These are phyloP conservation scores for Dictyostelium citrinum DNA, from an alignment of 78 protist species.

Conservation along the genomic window DNA sequence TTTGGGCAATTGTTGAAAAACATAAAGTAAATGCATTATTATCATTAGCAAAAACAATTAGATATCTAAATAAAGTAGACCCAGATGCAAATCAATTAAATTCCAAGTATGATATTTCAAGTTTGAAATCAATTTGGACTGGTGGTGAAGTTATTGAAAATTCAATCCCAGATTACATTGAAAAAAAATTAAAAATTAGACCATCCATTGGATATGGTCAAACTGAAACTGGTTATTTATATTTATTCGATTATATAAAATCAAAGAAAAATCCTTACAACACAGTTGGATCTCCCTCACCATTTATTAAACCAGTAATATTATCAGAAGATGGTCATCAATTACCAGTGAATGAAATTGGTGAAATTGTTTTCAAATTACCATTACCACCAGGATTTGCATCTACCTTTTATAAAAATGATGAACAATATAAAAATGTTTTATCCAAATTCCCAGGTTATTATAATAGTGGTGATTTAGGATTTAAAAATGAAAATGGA, in stretches of 20 bases:
- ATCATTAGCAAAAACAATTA: neutral
- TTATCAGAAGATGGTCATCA: neutral
- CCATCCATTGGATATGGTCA: slow-evolving; percentile 89
- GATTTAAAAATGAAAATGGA: slow-evolving; percentile 55
- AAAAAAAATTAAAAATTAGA: slow-evolving; percentile 55
- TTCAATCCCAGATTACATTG: neutral
- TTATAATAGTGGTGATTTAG: slow-evolving; percentile 88
- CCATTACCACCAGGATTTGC: slow-evolving; percentile 88
- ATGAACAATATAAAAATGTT: slow-evolving; percentile 33
- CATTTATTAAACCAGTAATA: neutral
- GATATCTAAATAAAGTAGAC: neutral
- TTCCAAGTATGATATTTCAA: neutral
- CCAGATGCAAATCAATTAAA: neutral
- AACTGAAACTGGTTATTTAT: slow-evolving; percentile 83
- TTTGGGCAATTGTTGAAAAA: slow-evolving; percentile 56
- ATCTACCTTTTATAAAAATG: slow-evolving; percentile 41
- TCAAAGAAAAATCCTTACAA: neutral
- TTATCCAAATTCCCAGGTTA: slow-evolving; percentile 30
- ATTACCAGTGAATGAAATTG: slow-evolving; percentile 3
- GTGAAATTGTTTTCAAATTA: slow-evolving; percentile 62
- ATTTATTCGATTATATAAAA: neutral
- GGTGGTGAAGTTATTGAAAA: slow-evolving; percentile 84
- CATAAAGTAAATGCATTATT: slow-evolving; percentile 57
- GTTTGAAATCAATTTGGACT: slow-evolving; percentile 58
- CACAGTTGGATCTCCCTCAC: neutral